Conservation (phyloP, 2,329 filamentous ascomycete genomes). For the Teratosphaeria zuluensis region DNA sequence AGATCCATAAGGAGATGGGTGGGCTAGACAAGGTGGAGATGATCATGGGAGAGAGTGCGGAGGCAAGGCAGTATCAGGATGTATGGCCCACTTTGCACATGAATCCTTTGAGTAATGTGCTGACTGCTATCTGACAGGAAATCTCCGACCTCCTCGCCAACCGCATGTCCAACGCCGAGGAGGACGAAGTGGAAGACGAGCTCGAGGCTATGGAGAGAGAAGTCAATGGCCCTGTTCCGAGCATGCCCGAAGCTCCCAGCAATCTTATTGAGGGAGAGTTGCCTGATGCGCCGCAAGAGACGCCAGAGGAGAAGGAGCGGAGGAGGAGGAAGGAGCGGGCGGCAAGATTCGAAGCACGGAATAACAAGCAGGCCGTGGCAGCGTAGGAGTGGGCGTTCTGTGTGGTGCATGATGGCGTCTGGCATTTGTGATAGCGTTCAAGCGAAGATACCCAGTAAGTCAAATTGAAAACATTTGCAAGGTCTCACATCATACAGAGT, state of each 20-base stretch:
- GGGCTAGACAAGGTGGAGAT: constrained; percentile 90
- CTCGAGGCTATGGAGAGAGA: constrained; percentile 70
- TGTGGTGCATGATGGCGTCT: too few relatives aligned
- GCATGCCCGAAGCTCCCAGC: constrained; percentile 32
- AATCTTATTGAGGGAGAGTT: constrained; percentile 15
- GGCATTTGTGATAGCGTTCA: background rate
- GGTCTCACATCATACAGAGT: background rate
- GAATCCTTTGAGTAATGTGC: too few relatives aligned
- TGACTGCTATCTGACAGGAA: constrained; percentile 50
- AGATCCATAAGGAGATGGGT: constrained; percentile 93
- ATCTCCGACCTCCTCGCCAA: constrained; percentile 84
- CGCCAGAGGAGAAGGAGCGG: constrained; percentile 19
- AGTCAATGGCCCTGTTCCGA: constrained; percentile 29
- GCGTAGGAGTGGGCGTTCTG: background rate
- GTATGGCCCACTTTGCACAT: too few relatives aligned
- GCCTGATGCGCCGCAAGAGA: constrained; percentile 23
- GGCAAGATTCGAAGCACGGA: background rate
- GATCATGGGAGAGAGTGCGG: constrained; percentile 83
- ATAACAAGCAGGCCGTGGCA: background rate
- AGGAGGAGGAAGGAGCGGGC: constrained; percentile 19
- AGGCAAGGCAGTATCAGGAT: constrained; percentile 84
- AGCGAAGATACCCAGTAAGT: background rate
- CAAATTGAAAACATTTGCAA: background rate
- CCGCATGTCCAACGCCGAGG: constrained; percentile 84
- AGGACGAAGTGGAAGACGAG: constrained; percentile 96